Base-by-base conservation (phyloP, 257 asterid genomes). In the Vinca minor region DNA sequence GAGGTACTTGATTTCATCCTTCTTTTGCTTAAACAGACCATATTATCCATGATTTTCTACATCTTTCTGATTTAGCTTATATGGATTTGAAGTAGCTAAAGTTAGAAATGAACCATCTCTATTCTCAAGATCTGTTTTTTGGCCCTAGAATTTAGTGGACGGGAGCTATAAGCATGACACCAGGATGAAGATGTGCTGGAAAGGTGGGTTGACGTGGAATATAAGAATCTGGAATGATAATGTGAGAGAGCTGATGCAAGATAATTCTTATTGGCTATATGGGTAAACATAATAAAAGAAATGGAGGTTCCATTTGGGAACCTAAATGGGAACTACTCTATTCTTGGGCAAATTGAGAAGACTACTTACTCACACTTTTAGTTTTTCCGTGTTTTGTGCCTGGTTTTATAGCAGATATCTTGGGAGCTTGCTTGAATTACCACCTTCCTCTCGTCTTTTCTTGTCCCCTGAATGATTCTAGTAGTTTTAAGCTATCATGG, bases 1-100 rank as follows among this genome's bases (percentile, higher is more conserved):
- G 89, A 89, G 96, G 95, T 89, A 73, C 50, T 77, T 25, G 21
- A 18, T 14, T 38, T 38, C 42, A n/a, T 44, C 57, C 55, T 58
- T 67, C 41, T 60, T 50, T 64, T n/a, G 28, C 49, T 67, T 23
- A 55, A 20, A 10, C 26, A 69, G 47, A 58, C 6, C 41, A 34
- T 10, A 31, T 1, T 45, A 59, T 9, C 55, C 35, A 15, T 45
- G 53, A 34, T 12, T 64, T 64, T 64, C 10, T 21, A 2, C 8
- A 3, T n/a, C 36, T 34, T 14, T 34, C 23, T 35, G 35, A 49
- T 41, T 42, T 55, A 42, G 28, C 52, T 35, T 32, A 25, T 35
- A 1, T 26, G 60, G 44, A 23, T 23, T 47, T 36, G 17, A 26
- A 13, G 71, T 17, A 10, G 34, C 29, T 58, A 44, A 34, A 32